Conservation (phyloP, 345 rosid species). For the Lepidium aucheri region DNA sequence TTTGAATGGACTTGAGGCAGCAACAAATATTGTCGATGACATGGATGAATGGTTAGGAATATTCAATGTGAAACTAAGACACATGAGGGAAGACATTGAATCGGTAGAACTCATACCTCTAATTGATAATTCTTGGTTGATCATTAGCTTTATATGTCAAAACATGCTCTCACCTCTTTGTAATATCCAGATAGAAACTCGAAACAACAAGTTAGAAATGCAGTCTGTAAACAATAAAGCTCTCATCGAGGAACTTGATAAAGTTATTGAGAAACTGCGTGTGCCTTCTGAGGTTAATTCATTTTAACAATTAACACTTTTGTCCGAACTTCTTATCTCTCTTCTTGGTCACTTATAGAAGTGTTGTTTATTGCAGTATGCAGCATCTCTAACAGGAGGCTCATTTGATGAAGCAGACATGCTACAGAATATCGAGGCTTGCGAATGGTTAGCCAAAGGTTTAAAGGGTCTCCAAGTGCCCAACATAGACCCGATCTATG, state of each 20-base stretch:
- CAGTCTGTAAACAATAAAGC: constrained; percentile 89
- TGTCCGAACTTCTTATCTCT: not conserved
- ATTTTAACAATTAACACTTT: not conserved
- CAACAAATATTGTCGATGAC: constrained; percentile 87
- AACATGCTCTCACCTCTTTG: constrained; percentile 5
- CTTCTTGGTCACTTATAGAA: constrained; percentile 17
- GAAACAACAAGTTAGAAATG: constrained; percentile 97
- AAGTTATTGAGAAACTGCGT: constrained; percentile 67
- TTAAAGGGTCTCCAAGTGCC: constrained; percentile 75
- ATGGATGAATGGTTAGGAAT: constrained; percentile 99
- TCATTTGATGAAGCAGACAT: constrained; percentile 87
- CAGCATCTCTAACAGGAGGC: constrained; percentile 79
- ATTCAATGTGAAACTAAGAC: constrained; percentile 95
- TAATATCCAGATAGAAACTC: constrained; percentile 79
- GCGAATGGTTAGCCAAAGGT: constrained; percentile 95
- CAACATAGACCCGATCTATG: constrained; percentile 68
- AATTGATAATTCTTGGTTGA: not conserved
- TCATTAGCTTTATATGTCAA: not conserved
- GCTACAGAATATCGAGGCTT: constrained; percentile 91
- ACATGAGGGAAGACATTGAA: constrained; percentile 97
- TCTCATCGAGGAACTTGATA: constrained; percentile 90
- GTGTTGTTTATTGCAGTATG: constrained; percentile 53
- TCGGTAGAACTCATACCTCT: constrained; percentile 48
- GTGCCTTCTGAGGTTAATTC: constrained; percentile 80
- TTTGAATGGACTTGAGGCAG: constrained; percentile 90